These are phyloP conservation scores for Linaria vulgaris DNA, from an alignment of 257 asterid species.

Conservation along the genomic window DNA sequence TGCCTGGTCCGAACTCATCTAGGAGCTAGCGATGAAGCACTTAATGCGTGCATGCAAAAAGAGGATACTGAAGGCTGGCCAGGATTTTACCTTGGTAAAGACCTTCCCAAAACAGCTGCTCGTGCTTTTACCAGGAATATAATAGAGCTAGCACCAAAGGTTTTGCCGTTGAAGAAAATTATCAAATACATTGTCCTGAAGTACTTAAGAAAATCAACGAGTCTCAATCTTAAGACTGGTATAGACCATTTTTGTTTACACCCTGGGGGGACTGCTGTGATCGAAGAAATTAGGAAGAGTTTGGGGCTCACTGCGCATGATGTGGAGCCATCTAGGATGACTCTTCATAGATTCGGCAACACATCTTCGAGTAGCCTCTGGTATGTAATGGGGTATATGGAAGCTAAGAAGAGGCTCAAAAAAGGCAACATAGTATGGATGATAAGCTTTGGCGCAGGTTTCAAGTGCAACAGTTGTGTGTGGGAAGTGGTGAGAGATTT, in stretches of 20 bases:
- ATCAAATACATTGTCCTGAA: conserved; percentile 22
- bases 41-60: conserved; percentile 32
- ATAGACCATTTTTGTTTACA: conserved; percentile 39
- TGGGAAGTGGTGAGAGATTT: conserved; percentile 42
- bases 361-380: conserved; percentile 42
- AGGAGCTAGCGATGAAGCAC: conserved; percentile 42
- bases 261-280: conserved; percentile 40
- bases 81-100: conserved; percentile 40
- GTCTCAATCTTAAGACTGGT: conserved; percentile 30
- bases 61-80: conserved; percentile 38
- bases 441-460: conserved; percentile 44
- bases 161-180: conserved; percentile 34
- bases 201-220: neutral
- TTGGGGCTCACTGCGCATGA: conserved; percentile 33
- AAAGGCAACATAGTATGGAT: conserved; percentile 41
- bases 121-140: conserved; percentile 37
- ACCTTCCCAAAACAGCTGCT: conserved; percentile 36
- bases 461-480: conserved; percentile 43
- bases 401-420: conserved; percentile 39
- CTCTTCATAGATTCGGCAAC: conserved; percentile 42
- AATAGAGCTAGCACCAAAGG: conserved; percentile 30
- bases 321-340: conserved; percentile 41
- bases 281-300: conserved; percentile 29
- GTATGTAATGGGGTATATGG: conserved; percentile 47
- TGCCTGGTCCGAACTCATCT: conserved; percentile 41